A percentile compares a stretch with the other conserved stretches of the same genome.
Conservation (phyloP, 2,329 filamentous ascomycete species). For the Fusarium nurragi region DNA sequence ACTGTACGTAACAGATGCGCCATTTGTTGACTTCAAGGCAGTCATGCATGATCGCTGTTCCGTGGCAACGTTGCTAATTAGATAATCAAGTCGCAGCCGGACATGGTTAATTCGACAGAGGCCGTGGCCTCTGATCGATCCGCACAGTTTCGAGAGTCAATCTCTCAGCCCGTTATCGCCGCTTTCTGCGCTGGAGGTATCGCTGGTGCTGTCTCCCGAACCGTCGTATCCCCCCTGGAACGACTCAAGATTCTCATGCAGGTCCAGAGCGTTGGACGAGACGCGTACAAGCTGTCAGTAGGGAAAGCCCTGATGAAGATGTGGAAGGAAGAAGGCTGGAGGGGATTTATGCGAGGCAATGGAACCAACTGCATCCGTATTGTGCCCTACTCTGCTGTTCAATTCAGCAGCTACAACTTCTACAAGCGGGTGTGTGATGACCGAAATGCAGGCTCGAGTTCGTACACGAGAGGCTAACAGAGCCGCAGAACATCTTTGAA, state of each 20-base stretch:
- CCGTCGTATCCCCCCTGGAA: conserved; percentile 95
- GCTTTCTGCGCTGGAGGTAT: conserved; percentile 95
- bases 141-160: conserved; percentile 55
- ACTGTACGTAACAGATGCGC: conserved; percentile 39
- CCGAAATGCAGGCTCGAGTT: no score
- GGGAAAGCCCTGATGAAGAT: conserved; percentile 91
- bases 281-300: conserved; percentile 93
- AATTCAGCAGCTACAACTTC: conserved; percentile 97
- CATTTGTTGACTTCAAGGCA: not conserved
- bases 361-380: conserved; percentile 99
- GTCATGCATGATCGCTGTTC: not conserved
- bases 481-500: conserved; percentile 75
- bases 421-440: conserved; percentile 80
- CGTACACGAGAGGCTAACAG: conserved; percentile 5
- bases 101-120: conserved; percentile 39
- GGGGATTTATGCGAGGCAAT: conserved; percentile 96
- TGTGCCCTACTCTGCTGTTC: conserved; percentile 96
- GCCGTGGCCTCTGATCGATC: conserved; percentile 42
- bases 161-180: conserved; percentile 87
- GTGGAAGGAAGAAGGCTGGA: conserved; percentile 97
- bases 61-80: conserved; percentile 23
- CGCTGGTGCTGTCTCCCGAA: conserved; percentile 95
- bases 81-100: conserved; percentile 41
- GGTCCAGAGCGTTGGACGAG: conserved; percentile 87
- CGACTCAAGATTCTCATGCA: conserved; percentile 98